Evolutionary conservation across 208 protist genomes (phyloP), one percentile per base, ranked within the genome.

Genomic region (Leishmania gerbilli): DNA sequence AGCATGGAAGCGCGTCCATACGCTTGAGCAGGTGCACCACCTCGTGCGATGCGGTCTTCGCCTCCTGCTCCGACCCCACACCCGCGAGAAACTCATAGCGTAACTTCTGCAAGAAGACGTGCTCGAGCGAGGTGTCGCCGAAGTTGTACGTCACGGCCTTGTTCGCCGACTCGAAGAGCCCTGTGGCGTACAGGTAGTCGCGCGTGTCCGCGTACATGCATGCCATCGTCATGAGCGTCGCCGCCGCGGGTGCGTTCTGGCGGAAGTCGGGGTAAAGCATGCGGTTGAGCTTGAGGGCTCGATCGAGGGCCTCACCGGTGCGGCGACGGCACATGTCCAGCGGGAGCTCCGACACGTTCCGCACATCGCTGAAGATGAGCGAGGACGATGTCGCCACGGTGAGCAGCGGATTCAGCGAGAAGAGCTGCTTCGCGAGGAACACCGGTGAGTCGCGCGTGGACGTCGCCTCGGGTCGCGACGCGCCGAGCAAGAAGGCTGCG

Each of bases 151-250:
- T 87, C 31, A 95, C 60, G 7, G 75, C 76, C 80, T 96, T 96
- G 58, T 88, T 82, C 24, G 94, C 91, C n/a, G 87, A 89, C 65
- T 93, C 89, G 82, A 95, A 96, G 9, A 97, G 84, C 11, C 94
- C 94, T 4, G 91, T 95, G 9, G 94, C 92, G 80, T 97, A 96
- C 24, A 97, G 82, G 84, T 97, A 97, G 85, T 97, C 94, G 42
- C 92, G 87, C 55, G 89, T 95, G 83, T 97, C 94, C n/a, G 91
- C 94, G 84, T 96, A 97, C 76, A 95, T 86, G 77, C 89, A 94
- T 13, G 91, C 94, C 92, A 97, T 95, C 24, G 85, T 68, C 27
- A 90, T 77, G 24, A 97, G 86, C 68, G 86, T 93, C 83, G 87
- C 90, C 9, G 87, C 88, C 1, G 92, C 94, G 31, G 87, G 74